Evolutionary conservation across 495 filamentous ascomycete species (phyloP).

Genomic region (Evernia prunastri): DNA sequence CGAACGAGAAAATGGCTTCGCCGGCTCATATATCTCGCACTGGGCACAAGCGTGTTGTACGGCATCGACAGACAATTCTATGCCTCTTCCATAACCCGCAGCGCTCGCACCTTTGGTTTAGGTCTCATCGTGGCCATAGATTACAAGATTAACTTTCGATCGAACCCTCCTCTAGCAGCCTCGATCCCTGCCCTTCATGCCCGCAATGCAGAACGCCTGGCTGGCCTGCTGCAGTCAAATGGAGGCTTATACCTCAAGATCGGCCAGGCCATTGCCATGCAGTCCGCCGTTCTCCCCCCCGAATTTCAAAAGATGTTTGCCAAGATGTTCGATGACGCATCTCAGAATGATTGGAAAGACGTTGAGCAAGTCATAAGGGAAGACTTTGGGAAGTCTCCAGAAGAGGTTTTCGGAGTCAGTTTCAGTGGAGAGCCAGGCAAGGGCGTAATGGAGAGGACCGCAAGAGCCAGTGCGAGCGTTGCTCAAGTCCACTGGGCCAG

Average conservation of each 20-base stretch:
- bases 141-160: constrained; percentile 94
- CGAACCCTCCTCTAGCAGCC: constrained; percentile 60
- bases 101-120: constrained; percentile 69
- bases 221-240: constrained; percentile 71
- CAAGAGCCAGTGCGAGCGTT: constrained; percentile 82
- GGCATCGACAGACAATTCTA: constrained; percentile 65
- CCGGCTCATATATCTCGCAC: constrained; percentile 58
- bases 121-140: constrained; percentile 80
- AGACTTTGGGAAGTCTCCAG: constrained; percentile 75
- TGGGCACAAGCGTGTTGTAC: constrained; percentile 54
- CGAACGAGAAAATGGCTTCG: constrained; percentile 69
- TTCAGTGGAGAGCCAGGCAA: constrained; percentile 59
- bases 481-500: constrained; percentile 96
- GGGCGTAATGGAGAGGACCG: constrained; percentile 81
- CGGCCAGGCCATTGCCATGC: constrained; percentile 97
- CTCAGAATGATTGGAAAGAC: constrained; percentile 87
- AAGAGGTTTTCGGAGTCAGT: constrained; percentile 85
- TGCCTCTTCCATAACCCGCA: constrained; percentile 69
- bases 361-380: constrained; percentile 79
- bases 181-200: constrained; percentile 68
- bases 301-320: constrained; percentile 95
- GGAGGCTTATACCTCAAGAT: constrained; percentile 96
- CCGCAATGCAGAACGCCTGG: constrained; percentile 75
- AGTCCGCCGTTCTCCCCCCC: constrained; percentile 83
- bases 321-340: constrained; percentile 96